Base-by-base conservation (phyloP, 352 stramenopile species). In the Pythium insidiosum region DNA sequence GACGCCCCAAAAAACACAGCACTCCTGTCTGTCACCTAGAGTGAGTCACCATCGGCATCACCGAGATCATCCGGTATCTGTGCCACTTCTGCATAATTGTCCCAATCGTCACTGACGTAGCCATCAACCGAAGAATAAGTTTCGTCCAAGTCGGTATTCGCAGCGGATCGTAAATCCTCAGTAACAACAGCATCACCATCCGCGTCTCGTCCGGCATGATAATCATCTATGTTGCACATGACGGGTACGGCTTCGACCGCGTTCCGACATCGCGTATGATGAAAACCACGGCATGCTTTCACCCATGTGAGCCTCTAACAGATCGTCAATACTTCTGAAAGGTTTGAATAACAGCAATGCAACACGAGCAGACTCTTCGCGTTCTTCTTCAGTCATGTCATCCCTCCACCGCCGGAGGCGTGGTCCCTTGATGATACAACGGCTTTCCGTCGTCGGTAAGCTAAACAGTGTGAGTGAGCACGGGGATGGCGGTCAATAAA, bases 181-280 rank as follows among this genome's bases (percentile, higher is more conserved):
- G n/a, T n/a, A n/a, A 33, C 21, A 23, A 10, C n/a, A 31, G 31
- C 21, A n/a, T 16, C 37, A 33, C 38, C 20, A 15, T 46, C 37
- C 13, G 38, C 19, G 16, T 18, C 38, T 36, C 25, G 37, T 18
- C 36, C 30, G 18, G 18, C 10, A 28, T 47, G 41, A 15, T 53
- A 53, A n/a, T 53, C 47, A 20, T 53, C n/a, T 38, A 53, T 53
- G 29, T 53, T 53, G n/a, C 1, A 6, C 47, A 53, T 53, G 38
- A 53, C 41, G 15, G 16, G 37, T 25, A 6, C 24, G n/a, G 24
- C 5, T 26, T 21, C 40, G 40, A 10, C 5, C 5, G 6, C n/a
- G 6, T 24, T 47, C 19, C 40, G 24, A 47, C 15, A 9, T 25
- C 16, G 4, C 9, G 19, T 38, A 47, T 5, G 40, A 23, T 28